A percentile compares a stretch with the other conserved stretches of the same genome.
These are phyloP conservation scores for Botryotinia globosa DNA, from an alignment of 2,329 filamentous ascomycete genomes.

Conservation along the genomic window DNA sequence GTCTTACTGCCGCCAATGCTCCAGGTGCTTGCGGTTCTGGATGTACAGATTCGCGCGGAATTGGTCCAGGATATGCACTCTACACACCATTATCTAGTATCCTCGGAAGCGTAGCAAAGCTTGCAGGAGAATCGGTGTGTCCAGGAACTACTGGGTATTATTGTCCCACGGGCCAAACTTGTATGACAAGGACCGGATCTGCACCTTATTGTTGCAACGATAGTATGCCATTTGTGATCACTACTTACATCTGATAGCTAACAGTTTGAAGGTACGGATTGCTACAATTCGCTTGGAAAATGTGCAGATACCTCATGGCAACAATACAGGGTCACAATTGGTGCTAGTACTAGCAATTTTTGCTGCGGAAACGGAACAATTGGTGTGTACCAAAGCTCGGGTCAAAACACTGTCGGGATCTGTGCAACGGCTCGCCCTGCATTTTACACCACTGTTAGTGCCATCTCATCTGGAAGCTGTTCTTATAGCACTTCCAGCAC, in stretches of 20 bases:
- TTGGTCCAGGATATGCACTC: not conserved
- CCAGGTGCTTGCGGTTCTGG: conserved; percentile 1
- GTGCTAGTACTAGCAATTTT: not conserved
- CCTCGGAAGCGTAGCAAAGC: not conserved
- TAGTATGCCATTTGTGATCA: not conserved
- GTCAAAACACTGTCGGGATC: not conserved
- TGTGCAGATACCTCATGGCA: conserved; percentile 3
- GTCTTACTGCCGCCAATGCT: not conserved
- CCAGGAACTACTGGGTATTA: conserved; percentile 1
- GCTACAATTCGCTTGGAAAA: not conserved
- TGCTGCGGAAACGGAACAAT: conserved; percentile 3
- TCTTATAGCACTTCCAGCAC: not conserved
- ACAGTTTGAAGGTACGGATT: not conserved
- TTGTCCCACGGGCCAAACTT: not conserved
- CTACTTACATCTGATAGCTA: not conserved
- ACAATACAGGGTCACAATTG: not conserved
- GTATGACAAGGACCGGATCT: not conserved
- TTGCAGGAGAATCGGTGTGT: not conserved
- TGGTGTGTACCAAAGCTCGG: not conserved
- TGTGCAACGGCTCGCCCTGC: not conserved
- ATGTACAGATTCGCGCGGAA: not conserved
- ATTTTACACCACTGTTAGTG: not conserved
- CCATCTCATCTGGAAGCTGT: not conserved
- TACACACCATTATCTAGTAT: not conserved
- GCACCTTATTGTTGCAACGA: conserved; percentile 7